Percentiles rank a stretch among this genome's conserved stretches.
phyloP scores from a whole-genome alignment of 441 rosid genomes.

The Daphne laureola region DNA sequence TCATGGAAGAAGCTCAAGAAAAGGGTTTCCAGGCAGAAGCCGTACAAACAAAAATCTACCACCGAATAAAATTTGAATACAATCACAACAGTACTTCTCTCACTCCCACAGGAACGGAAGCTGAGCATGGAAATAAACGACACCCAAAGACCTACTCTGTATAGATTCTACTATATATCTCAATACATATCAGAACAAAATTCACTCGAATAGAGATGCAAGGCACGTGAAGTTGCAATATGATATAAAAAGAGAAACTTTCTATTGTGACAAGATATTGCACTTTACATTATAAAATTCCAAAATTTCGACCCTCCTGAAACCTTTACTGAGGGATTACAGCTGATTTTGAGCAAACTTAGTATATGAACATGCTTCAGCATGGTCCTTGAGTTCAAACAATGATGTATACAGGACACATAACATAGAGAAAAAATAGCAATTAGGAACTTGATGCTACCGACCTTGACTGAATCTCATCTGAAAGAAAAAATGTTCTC shows the following conservation, averaged over 20 bases:
- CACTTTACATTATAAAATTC: conserved; percentile 12
- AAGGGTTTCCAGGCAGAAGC: conserved; percentile 19
- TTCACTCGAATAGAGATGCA: neutral
- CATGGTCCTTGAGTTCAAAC: conserved; percentile 9
- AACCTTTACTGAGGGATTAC: conserved; percentile 4
- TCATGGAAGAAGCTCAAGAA: conserved; percentile 42
- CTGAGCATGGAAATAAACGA: neutral
- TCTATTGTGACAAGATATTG: conserved; percentile 1
- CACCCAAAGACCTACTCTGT: neutral
- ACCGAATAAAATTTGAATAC: neutral
- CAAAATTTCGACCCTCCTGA: conserved; percentile 13
- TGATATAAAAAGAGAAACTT: neutral
- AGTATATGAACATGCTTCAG: conserved; percentile 18
- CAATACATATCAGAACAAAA: neutral
- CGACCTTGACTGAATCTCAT: neutral
- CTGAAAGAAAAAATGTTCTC: conserved; percentile 5
- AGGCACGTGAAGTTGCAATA: neutral
- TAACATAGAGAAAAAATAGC: neutral
- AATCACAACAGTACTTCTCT: neutral
- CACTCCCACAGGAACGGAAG: neutral
- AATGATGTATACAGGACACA: conserved; percentile 6
- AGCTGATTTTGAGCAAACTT: conserved; percentile 10
- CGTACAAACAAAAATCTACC: neutral
- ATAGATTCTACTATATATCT: neutral
- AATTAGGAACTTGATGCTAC: conserved; percentile 2